Percentiles rank a stretch among this genome's conserved stretches.
Evolutionary conservation across 2,329 filamentous ascomycete species (phyloP).

Genomic region (Cladosporium sp.): DNA sequence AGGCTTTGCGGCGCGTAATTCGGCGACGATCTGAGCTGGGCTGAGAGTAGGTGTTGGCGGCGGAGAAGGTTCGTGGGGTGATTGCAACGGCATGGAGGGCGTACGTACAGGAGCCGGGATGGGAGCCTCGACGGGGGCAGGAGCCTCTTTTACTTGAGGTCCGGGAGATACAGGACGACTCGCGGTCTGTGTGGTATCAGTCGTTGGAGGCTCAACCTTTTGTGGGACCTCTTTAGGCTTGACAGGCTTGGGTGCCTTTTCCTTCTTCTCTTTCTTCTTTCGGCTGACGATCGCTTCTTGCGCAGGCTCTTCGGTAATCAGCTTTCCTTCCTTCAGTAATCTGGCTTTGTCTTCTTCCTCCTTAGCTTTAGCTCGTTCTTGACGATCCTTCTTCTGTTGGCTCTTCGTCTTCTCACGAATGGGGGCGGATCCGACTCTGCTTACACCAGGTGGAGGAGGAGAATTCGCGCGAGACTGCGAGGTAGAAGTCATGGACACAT

Average conservation of each 20-base stretch:
- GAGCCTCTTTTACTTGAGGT: slow-evolving; percentile 14
- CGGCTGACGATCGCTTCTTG: slow-evolving; percentile 70
- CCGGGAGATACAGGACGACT: slow-evolving; percentile 28
- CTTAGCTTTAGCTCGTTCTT: slow-evolving; percentile 39
- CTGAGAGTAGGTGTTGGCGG: slow-evolving; percentile 30
- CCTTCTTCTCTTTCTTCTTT: slow-evolving; percentile 81
- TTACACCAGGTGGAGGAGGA: slow-evolving; percentile 53
- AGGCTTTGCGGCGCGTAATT: slow-evolving; percentile 28
- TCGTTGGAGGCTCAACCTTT: slow-evolving; percentile 19
- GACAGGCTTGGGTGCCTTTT: slow-evolving; percentile 28
- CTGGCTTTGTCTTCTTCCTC: slow-evolving; percentile 47
- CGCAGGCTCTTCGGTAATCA: slow-evolving; percentile 46
- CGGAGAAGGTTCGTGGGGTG: slow-evolving; percentile 30
- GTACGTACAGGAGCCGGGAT: slow-evolving; percentile 10
- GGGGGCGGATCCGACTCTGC: slow-evolving; percentile 64
- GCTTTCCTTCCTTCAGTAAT: slow-evolving; percentile 16
- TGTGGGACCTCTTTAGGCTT: slow-evolving; percentile 26
- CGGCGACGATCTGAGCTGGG: slow-evolving; percentile 29
- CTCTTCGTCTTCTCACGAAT: slow-evolving; percentile 70
- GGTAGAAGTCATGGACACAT: slow-evolving; percentile 67
- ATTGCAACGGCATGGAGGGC: slow-evolving; percentile 14
- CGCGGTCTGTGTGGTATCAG: slow-evolving; percentile 25
- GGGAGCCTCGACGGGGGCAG: slow-evolving; percentile 10
- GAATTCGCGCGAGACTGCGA: slow-evolving; percentile 70
- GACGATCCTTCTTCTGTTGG: slow-evolving; percentile 66